Percentiles rank a stretch among this genome's conserved stretches.
phyloP scores from a whole-genome alignment of 106 monocot genomes.

The Phalaenopsis aphrodite region DNA sequence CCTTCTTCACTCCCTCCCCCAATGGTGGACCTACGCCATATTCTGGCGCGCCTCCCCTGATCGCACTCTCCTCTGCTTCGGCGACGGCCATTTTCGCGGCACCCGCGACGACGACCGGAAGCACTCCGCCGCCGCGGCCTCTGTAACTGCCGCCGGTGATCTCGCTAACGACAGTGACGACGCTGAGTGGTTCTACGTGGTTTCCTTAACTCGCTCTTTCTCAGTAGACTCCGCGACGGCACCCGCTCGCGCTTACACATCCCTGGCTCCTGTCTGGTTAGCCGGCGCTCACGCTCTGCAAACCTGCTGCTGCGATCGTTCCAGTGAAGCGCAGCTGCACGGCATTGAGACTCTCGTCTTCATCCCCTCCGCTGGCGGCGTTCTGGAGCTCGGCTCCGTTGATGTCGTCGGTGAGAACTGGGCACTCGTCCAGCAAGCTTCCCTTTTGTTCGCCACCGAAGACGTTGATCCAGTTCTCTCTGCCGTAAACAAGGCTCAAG shows the following conservation, averaged over 20 bases:
- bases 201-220: conserved; percentile 34
- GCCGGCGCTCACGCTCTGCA: conserved; percentile 18
- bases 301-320: conserved; percentile 24
- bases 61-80: conserved; percentile 28
- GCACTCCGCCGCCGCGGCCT: not conserved
- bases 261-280: conserved; percentile 22
- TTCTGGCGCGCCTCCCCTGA: conserved; percentile 32
- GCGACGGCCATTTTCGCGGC: conserved; percentile 46
- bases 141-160: not conserved
- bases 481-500: not conserved
- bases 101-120: not conserved
- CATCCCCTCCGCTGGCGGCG: conserved; percentile 20
- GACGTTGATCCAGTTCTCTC: not conserved
- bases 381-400: conserved; percentile 36
- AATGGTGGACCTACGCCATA: conserved; percentile 62
- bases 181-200: conserved; percentile 55
- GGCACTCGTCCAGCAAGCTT: conserved; percentile 24
- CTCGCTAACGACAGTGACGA: conserved; percentile 5
- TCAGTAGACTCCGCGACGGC: not conserved
- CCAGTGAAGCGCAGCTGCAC: conserved; percentile 26
- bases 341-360: conserved; percentile 33
- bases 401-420: conserved; percentile 21
- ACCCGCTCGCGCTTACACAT: conserved; percentile 19
- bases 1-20: conserved; percentile 31
- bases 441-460: conserved; percentile 7